These are phyloP conservation scores for Paraphoma sp. DNA, from an alignment of 2,329 filamentous ascomycete species.

Conservation along the genomic window DNA sequence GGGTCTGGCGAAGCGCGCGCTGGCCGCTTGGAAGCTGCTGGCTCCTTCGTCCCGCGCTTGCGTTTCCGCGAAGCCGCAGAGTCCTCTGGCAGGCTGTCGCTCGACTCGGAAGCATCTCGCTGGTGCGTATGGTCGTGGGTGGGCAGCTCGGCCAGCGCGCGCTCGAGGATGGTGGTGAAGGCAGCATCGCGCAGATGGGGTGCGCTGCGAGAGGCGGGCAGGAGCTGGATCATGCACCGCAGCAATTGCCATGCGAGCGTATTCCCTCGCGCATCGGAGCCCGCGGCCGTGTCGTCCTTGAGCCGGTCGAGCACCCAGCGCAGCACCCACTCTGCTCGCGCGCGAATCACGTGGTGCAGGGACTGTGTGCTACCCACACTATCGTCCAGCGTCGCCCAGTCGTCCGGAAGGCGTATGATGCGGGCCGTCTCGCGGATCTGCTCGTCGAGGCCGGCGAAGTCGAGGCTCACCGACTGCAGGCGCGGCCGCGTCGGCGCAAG, in stretches of 20 bases:
- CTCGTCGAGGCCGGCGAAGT: slow-evolving; percentile 44
- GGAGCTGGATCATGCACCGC: slow-evolving; percentile 65
- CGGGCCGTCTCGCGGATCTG: slow-evolving; percentile 50
- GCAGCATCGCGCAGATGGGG: slow-evolving; percentile 73
- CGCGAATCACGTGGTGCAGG: slow-evolving; percentile 25
- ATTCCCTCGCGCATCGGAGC: slow-evolving; percentile 51
- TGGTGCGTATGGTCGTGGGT: slow-evolving; percentile 11
- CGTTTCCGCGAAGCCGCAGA: slow-evolving; percentile 41
- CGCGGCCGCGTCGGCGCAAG: slow-evolving; percentile 43
- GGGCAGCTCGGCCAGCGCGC: slow-evolving; percentile 65
- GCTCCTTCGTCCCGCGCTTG: slow-evolving; percentile 36
- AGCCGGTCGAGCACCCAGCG: slow-evolving; percentile 71
- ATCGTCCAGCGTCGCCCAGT: slow-evolving; percentile 28
- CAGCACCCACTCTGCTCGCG: slow-evolving; percentile 69
- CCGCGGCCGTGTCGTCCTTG: slow-evolving; percentile 48
- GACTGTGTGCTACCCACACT: slow-evolving; percentile 10
- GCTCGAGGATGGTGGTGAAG: slow-evolving; percentile 71
- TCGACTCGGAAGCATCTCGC: slow-evolving; percentile 33
- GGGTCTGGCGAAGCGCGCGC: slow-evolving; percentile 16
- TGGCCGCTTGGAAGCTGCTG: slow-evolving; percentile 21
- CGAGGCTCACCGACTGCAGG: slow-evolving; percentile 49
- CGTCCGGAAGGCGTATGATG: slow-evolving; percentile 47
- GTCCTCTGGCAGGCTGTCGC: slow-evolving; percentile 33
- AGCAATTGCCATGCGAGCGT: slow-evolving; percentile 65
- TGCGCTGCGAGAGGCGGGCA: slow-evolving; percentile 73